phyloP scores from a whole-genome alignment of 1,284 basidiomycete genomes.

The Cystobasidium pallidum region DNA sequence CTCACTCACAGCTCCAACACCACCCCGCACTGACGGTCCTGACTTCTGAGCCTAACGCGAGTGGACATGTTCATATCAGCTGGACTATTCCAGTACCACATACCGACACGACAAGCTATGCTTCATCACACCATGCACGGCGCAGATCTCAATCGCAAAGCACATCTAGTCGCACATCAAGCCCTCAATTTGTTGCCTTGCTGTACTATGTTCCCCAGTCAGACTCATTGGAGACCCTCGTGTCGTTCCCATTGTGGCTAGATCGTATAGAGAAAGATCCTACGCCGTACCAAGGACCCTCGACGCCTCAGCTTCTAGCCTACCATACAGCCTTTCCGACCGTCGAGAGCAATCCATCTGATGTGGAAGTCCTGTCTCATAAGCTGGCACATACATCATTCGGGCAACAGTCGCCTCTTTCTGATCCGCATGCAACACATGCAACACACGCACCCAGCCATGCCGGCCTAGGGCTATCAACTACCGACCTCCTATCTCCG shows the following conservation, averaged over 20 bases:
- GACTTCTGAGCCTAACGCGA: not conserved
- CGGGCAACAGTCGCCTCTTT: not conserved
- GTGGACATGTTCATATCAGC: constrained; percentile 15
- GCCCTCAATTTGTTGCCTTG: constrained; percentile 17
- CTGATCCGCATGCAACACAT: not conserved
- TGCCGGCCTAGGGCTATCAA: not conserved
- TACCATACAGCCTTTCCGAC: constrained; percentile 3
- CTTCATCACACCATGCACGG: not conserved
- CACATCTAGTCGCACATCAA: not conserved
- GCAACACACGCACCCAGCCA: not conserved
- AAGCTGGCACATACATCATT: not conserved
- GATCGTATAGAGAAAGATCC: not conserved
- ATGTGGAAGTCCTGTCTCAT: constrained; percentile 8
- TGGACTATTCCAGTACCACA: constrained; percentile 18
- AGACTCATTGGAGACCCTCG: constrained; percentile 18
- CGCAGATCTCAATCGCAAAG: not conserved
- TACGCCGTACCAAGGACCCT: not conserved
- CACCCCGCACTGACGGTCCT: constrained; percentile 26
- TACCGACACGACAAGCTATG: not conserved
- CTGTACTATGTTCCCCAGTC: constrained; percentile 27
- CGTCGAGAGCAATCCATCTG: not conserved
- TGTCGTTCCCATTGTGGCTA: constrained; percentile 34
- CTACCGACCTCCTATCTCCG: not conserved
- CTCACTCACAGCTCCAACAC: constrained; percentile 25
- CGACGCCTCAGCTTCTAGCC: constrained; percentile 31